A percentile compares a stretch with the other conserved stretches of the same genome.
Evolutionary conservation across 768 basidiomycete species (phyloP).

Genomic region (Lentinula edodes): DNA sequence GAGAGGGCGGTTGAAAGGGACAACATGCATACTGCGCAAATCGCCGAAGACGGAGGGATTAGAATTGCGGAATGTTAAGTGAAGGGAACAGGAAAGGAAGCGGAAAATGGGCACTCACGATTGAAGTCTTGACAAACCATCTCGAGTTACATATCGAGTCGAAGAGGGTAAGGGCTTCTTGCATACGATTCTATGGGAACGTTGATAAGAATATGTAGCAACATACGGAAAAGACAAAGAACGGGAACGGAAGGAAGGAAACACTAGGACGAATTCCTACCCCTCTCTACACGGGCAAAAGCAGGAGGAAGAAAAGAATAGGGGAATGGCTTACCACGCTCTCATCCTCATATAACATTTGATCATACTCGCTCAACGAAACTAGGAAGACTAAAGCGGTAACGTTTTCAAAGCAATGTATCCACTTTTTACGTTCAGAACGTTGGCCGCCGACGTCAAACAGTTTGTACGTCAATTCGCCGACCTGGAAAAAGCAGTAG

Average conservation of each 20-base stretch:
- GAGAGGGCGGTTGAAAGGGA: too few species aligned
- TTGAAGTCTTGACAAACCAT: constrained; percentile 94
- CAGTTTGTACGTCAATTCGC: constrained; percentile 88
- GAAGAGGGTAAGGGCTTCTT: constrained; percentile 92
- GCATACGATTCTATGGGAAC: constrained; percentile 80
- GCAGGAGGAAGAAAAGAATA: not conserved
- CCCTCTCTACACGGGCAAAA: too few species aligned
- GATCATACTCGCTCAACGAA: constrained; percentile 91
- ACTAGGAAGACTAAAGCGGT: constrained; percentile 93
- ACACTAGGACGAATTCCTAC: not conserved
- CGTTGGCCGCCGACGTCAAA: constrained; percentile 88
- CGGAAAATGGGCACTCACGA: constrained; percentile 44
- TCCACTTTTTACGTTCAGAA: constrained; percentile 79
- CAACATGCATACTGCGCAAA: too few species aligned
- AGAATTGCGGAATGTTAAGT: not conserved
- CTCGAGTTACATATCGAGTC: constrained; percentile 98
- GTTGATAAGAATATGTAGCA: constrained; percentile 19
- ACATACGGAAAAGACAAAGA: too few species aligned
- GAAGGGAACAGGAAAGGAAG: too few species aligned
- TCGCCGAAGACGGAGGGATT: not conserved
- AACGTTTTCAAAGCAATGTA: constrained; percentile 89
- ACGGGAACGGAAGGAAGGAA: not conserved
- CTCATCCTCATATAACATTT: constrained; percentile 97
- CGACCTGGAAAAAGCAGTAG: constrained; percentile 37
- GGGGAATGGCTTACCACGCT: constrained; percentile 59